Base-by-base conservation (phyloP, 768 basidiomycete species). In the Epithele typhae region DNA sequence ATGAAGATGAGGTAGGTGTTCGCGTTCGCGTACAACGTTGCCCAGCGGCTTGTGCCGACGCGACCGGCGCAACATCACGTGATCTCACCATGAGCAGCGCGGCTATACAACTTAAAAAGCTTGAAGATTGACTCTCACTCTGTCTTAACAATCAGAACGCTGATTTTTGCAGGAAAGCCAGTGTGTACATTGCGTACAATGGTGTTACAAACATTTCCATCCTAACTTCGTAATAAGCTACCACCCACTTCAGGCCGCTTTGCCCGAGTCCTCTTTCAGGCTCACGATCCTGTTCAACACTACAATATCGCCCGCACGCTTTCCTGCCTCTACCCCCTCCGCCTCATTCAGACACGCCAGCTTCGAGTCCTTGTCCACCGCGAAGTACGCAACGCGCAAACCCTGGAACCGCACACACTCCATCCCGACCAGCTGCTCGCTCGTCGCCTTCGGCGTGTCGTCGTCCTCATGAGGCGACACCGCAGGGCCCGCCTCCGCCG, bases 341-440 rank as follows among this genome's bases (percentile, higher is more conserved):
- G 69, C 64, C 51, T 83, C 78, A 12, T 83, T 77, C 23, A 95
- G 64, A 45, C 75, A 78, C 14, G 76, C 78, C 27, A 93, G 58
- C 27, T 76, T 73, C 30, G 92, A 72, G 58, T 97, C 94, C 64
- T 83, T 86, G 64, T 99, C 96, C 22, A 98, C 71, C 17, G 90
- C 79, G 60, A 99, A 98, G 71, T 97, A 99, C 3, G 87, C 96
- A 38, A 97, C 84, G 9, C 96, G 82, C 60, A 97, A 74, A 7
- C 93, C 96, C 68, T 99, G 96, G 82, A 99, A 98, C 32, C 96
- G 78, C 45, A 98, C 78, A 61, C 86, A 90, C 66, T 98, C 96
- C 64, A 87, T 87, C 22, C 88, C 95, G 37, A 90, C 78, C 33
- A 95, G 73, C 64, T 91, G 88, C 45, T 82, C 84, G 42, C 76